Base-by-base conservation (phyloP, 352 stramenopile genomes). In the Aphanomyces cochlioides region DNA sequence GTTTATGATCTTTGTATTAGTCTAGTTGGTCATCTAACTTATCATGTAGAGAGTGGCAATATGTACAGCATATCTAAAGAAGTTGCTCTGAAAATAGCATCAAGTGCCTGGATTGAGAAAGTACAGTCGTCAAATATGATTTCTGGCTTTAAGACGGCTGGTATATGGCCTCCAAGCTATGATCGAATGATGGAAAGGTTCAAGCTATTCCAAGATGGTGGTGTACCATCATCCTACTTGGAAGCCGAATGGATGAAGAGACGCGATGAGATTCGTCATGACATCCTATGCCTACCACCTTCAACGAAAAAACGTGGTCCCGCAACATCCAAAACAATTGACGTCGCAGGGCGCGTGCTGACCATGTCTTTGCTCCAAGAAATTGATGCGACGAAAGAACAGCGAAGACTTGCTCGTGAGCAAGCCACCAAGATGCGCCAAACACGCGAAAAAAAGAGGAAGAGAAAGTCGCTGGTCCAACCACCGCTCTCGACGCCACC, bases 211-310 rank as follows among this genome's bases (percentile, higher is more conserved):
- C 28, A 58, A 34, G 8, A 58, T 10, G 50, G 50, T 10, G 50
- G 50, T 58, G 50, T 58, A 8, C 50, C 50, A 10, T 38, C 28
- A 34, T 58, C 50, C n/a, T 58, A 58, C 50, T 19, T 58, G 50
- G 8, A 58, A 58, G 50, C 50, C 8, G 13, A 58, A n/a, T 58
- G 50, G 50, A 58, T 58, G 8, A 34, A 58, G n/a, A n/a, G 50
- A 13, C 50, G n/a, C 8, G 50, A 19, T 58, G 50, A 21, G 37
- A n/a, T 58, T 12, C 50, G 50, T 21, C 8, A 8, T 10, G 50
- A 21, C 8, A 19, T 58, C n/a, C n/a, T 58, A 34, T 38, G 7
- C 50, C n/a, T 58, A 34, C 50, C 50, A 21, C n/a, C n/a, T n/a
- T 8, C 8, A 21, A 19, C 28, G 50, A 58, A 19, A 34, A 58